These are phyloP conservation scores for Enteropsectra breve DNA, from an alignment of 371 early-diverging fungal genomes.

Conservation along the genomic window DNA sequence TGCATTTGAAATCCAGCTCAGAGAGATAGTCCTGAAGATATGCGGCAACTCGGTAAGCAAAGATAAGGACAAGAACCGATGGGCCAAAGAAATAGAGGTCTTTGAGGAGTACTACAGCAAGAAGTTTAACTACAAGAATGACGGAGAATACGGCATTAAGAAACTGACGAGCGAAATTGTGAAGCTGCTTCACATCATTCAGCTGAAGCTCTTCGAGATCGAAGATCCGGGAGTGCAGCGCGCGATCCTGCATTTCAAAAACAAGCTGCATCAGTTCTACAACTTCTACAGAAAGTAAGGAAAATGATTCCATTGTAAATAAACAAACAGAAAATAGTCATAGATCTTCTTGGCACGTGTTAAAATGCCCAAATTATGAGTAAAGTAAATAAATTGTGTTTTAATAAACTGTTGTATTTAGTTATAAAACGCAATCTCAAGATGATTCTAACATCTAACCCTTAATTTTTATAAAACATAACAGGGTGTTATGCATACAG, in stretches of 20 bases:
- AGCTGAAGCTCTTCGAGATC: background rate
- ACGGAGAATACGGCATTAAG: background rate
- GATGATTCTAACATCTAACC: too few relatives aligned
- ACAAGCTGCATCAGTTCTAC: background rate
- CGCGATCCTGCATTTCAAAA: background rate
- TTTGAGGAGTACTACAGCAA: background rate
- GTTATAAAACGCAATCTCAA: too few relatives aligned
- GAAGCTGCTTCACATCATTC: background rate
- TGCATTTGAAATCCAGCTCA: background rate
- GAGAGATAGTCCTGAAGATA: background rate
- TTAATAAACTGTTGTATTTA: too few relatives aligned
- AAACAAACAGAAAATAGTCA: too few relatives aligned
- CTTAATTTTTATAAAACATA: too few relatives aligned
- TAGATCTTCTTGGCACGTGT: too few relatives aligned
- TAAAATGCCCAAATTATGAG: too few relatives aligned
- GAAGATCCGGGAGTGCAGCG: background rate
- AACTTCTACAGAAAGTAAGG: constrained; percentile 2
- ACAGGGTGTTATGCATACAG: too few relatives aligned
- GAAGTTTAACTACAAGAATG: background rate
- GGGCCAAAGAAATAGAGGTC: background rate
- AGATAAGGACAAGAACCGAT: background rate
- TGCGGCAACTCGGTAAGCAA: background rate
- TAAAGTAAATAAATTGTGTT: too few relatives aligned
- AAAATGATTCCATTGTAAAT: too few relatives aligned
- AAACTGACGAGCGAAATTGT: background rate